Percentiles rank a stretch among this genome's conserved stretches.
phyloP scores from a whole-genome alignment of 805 yeast species.

The Wickerhamiella bombiphila region DNA sequence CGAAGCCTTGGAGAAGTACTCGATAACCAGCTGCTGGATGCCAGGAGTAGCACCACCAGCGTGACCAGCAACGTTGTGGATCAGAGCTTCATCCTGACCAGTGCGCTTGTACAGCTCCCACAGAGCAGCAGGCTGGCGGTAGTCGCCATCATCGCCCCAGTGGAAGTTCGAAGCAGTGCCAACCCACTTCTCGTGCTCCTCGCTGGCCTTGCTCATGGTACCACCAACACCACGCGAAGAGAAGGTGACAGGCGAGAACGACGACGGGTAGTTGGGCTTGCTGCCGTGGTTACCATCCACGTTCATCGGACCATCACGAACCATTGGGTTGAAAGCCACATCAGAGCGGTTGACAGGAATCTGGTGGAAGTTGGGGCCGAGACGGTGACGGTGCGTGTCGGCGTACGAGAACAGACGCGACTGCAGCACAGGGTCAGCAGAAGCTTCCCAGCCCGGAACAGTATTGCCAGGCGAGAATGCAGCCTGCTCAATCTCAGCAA shows the following conservation, averaged over 20 bases:
- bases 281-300: conserved; percentile 34
- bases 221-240: conserved; percentile 12
- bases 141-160: conserved; percentile 71
- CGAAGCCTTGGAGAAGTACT: conserved; percentile 60
- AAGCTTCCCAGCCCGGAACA: conserved; percentile 61
- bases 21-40: conserved; percentile 67
- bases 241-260: conserved; percentile 25
- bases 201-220: not conserved
- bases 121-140: conserved; percentile 57
- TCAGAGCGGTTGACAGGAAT: conserved; percentile 56
- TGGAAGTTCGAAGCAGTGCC: conserved; percentile 78
- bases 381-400: conserved; percentile 65
- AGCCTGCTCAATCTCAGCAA: conserved; percentile 36
- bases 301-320: conserved; percentile 50
- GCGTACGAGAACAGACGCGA: conserved; percentile 61
- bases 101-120: conserved; percentile 68
- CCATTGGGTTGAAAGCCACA: conserved; percentile 29
- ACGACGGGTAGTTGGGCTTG: conserved; percentile 39
- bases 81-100: conserved; percentile 72
- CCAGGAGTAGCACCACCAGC: conserved; percentile 49
- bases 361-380: conserved; percentile 54
- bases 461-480: conserved; percentile 64
- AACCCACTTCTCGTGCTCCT: conserved; percentile 62
- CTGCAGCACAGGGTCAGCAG: conserved; percentile 67
- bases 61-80: conserved; percentile 73